Percentiles rank a stretch among this genome's conserved stretches.
These are phyloP conservation scores for Eimeria maxima DNA, from an alignment of 169 alveolate species.

Conservation along the genomic window DNA sequence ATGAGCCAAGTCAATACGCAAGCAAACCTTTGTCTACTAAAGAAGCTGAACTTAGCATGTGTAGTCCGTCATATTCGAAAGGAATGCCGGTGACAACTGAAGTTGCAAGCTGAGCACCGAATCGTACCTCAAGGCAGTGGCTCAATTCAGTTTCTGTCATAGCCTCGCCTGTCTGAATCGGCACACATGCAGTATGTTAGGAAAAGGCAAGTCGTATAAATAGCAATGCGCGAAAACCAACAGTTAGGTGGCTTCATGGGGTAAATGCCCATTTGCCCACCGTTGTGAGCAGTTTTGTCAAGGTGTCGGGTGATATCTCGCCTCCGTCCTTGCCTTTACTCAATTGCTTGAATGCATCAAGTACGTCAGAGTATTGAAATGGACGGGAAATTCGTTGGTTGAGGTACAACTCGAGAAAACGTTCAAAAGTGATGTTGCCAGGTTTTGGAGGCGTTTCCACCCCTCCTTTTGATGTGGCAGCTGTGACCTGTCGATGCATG, in stretches of 20 bases:
- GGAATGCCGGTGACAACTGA: background rate
- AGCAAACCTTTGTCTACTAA: background rate
- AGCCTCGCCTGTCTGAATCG: constrained; percentile 40
- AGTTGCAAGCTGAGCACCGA: background rate
- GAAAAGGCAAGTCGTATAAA: background rate
- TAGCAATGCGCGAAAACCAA: background rate
- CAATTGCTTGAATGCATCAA: constrained; percentile 54
- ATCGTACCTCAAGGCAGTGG: constrained; percentile 56
- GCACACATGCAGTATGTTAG: background rate
- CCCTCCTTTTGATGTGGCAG: constrained; percentile 88
- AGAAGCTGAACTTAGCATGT: background rate
- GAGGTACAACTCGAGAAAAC: constrained; percentile 76
- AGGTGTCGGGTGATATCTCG: constrained; percentile 28
- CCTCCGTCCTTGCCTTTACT: constrained; percentile 21
- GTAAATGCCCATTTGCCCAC: background rate
- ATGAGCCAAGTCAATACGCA: too few species aligned
- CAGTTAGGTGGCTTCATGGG: background rate
- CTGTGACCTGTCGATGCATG: constrained; percentile 6
- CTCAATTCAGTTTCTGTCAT: constrained; percentile 63
- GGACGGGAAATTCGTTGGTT: constrained; percentile 80
- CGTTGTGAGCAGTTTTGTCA: constrained; percentile 36
- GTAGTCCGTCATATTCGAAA: background rate
- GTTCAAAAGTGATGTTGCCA: constrained; percentile 88
- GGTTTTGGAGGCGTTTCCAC: constrained; percentile 88
- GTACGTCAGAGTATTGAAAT: constrained; percentile 61